phyloP scores from a whole-genome alignment of 331 rosid genomes.

The Quercus lobata region DNA sequence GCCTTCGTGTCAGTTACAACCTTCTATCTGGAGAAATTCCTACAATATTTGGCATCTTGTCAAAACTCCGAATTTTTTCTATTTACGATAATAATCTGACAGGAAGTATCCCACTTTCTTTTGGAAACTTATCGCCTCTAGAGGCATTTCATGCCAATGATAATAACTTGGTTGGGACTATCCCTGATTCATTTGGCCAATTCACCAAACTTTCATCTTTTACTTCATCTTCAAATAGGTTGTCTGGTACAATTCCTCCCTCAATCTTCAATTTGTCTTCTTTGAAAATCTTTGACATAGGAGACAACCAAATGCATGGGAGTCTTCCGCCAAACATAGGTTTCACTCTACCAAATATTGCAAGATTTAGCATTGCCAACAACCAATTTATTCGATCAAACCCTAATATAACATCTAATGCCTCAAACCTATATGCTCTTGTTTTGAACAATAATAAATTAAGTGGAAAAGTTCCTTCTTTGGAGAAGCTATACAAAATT shows the following conservation, averaged over 20 bases:
- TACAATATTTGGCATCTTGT: neutral
- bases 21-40: too few relatives aligned
- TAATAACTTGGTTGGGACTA: neutral
- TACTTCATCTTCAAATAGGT: too few relatives aligned
- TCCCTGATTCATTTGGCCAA: neutral
- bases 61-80: neutral
- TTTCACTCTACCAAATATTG: neutral
- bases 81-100: too few relatives aligned
- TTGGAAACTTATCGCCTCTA: neutral
- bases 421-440: neutral
- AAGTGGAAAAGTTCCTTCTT: too few relatives aligned
- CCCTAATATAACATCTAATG: neutral
- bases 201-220: too few relatives aligned
- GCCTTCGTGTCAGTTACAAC: neutral
- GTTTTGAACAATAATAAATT: too few relatives aligned
- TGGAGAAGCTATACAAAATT: too few relatives aligned
- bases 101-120: neutral
- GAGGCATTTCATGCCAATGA: fast-evolving
- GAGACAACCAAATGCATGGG: neutral
- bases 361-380: neutral
- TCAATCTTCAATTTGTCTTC: too few relatives aligned
- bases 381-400: conserved; percentile 14
- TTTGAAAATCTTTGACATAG: too few relatives aligned
- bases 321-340: conserved; percentile 3
- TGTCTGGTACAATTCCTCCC: too few relatives aligned